phyloP scores from a whole-genome alignment of 371 early-diverging fungal species.

The Parasitella parasitica region DNA sequence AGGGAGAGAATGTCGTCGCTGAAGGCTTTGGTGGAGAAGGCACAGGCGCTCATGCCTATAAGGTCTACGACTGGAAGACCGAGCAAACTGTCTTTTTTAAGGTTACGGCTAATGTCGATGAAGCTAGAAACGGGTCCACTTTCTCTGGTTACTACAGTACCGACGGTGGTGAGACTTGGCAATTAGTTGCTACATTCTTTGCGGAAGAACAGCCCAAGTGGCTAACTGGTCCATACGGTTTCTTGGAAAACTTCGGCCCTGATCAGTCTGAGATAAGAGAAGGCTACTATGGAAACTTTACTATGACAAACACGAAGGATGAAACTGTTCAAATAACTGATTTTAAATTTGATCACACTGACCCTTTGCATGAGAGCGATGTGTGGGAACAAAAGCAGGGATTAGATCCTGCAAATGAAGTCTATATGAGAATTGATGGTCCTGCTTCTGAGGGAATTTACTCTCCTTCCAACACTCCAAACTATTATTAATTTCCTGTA shows the following conservation, averaged over 20 bases:
- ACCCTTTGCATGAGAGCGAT: not conserved
- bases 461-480: no score
- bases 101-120: not conserved
- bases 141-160: conserved; percentile 9
- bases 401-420: not conserved
- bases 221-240: conserved; percentile 7
- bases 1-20: not conserved
- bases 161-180: not conserved
- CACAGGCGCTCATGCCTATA: conserved; percentile 14
- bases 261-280: not conserved
- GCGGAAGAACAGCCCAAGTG: not conserved
- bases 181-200: conserved; percentile 9
- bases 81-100: conserved; percentile 12
- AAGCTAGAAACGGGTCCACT: not conserved
- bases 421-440: conserved; percentile 15
- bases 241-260: conserved; percentile 17
- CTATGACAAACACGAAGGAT: not conserved
- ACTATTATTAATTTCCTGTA: no score
- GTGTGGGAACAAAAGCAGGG: not conserved
- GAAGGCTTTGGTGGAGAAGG: conserved; percentile 24
- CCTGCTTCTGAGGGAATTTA: not conserved
- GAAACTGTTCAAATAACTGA: not conserved
- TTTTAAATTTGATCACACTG: no score
- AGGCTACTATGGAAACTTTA: conserved; percentile 14
- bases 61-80: conserved; percentile 5